Evolutionary conservation across 2,329 filamentous ascomycete species (phyloP).

Genomic region (Cercospora citrullina): DNA sequence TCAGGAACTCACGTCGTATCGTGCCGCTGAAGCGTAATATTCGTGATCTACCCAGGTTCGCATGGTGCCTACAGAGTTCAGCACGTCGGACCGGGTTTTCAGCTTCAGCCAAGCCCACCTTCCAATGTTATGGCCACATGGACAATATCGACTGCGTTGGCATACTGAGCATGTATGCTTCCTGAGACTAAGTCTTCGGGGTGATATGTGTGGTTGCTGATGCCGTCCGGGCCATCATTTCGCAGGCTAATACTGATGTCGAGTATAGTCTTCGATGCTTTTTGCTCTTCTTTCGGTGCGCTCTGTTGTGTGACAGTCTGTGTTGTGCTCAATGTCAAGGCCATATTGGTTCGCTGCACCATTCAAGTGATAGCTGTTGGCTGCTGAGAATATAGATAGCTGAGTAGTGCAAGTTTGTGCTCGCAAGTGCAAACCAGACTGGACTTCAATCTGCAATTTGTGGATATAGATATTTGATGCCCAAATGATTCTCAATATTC

Average conservation of each 20-base stretch:
- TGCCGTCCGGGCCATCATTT: neutral
- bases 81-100: neutral
- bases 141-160: neutral
- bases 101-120: too few species aligned
- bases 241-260: slow-evolving; percentile 1
- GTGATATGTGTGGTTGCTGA: slow-evolving; percentile 2
- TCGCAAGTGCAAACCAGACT: neutral
- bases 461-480: neutral
- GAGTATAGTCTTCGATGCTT: neutral
- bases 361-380: neutral
- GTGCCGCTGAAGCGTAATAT: neutral
- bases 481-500: neutral
- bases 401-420: neutral
- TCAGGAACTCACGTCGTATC: neutral
- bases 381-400: neutral
- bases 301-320: neutral
- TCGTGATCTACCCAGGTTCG: neutral
- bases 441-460: neutral
- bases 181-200: slow-evolving; percentile 6
- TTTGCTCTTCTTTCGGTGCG: neutral
- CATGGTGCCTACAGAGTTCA: neutral
- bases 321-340: neutral
- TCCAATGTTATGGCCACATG: neutral
- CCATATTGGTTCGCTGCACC: neutral
- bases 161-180: neutral